These are phyloP conservation scores for Daldinia loculata DNA, from an alignment of 495 filamentous ascomycete species.

Conservation along the genomic window DNA sequence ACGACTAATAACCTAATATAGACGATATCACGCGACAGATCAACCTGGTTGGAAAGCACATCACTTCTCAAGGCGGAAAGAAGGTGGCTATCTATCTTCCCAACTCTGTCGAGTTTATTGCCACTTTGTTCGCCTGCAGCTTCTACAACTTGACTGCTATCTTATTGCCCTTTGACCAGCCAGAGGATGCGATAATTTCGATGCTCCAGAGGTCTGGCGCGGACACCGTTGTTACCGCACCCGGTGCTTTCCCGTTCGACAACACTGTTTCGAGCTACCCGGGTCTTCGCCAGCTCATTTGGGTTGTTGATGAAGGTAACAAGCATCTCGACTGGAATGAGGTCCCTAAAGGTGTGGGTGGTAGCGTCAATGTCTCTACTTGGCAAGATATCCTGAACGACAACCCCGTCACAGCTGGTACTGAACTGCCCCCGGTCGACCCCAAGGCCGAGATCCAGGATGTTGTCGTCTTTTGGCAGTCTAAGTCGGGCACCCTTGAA, in stretches of 20 bases:
- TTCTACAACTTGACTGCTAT: conserved; percentile 85
- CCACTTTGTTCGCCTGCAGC: conserved; percentile 67
- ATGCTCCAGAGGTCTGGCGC: conserved; percentile 75
- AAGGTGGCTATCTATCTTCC: conserved; percentile 90
- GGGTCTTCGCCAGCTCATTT: conserved; percentile 80
- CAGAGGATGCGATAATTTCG: conserved; percentile 68
- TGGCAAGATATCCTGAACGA: conserved; percentile 88
- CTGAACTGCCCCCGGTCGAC: conserved; percentile 55
- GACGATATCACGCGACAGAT: conserved; percentile 84
- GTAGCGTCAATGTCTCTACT: conserved; percentile 76
- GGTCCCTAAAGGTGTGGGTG: conserved; percentile 75
- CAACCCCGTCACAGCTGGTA: conserved; percentile 55
- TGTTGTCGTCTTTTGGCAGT: conserved; percentile 69
- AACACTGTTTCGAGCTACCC: conserved; percentile 71
- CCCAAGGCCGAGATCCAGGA: conserved; percentile 61
- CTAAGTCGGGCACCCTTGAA: conserved; percentile 57
- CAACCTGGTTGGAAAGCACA: conserved; percentile 80
- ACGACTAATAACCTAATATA: conserved; percentile 38
- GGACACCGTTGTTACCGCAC: conserved; percentile 83
- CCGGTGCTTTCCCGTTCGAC: conserved; percentile 86
- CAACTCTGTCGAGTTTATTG: conserved; percentile 89
- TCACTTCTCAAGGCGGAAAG: conserved; percentile 72
- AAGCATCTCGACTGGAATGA: conserved; percentile 91
- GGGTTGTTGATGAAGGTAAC: conserved; percentile 92
- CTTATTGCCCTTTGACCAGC: conserved; percentile 82